Evolutionary conservation across 495 filamentous ascomycete species (phyloP).

Genomic region (Chaetomium cochliodes): DNA sequence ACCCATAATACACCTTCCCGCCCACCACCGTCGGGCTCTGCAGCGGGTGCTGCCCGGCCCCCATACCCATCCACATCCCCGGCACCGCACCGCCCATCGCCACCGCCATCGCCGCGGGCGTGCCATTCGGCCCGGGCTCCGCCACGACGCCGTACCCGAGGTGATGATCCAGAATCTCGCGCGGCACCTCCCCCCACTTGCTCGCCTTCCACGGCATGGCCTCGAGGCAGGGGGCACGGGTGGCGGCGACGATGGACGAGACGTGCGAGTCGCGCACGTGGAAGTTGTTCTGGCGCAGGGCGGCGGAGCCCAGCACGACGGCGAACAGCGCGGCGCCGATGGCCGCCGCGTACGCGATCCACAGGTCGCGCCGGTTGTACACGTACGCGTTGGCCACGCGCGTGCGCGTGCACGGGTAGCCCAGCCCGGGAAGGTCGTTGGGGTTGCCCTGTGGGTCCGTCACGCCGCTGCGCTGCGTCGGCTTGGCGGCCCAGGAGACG

Average conservation of each 20-base stretch:
- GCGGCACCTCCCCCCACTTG: constrained; percentile 34
- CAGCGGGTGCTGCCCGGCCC: background rate
- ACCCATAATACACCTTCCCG: constrained; percentile 30
- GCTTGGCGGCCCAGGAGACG: constrained; percentile 31
- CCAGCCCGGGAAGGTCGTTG: constrained; percentile 8
- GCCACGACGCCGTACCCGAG: constrained; percentile 30
- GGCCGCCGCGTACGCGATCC: constrained; percentile 33
- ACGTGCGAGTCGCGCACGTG: constrained; percentile 29
- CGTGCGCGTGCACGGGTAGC: constrained; percentile 31
- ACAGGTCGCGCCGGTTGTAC: constrained; percentile 31
- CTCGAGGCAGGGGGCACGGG: constrained; percentile 32
- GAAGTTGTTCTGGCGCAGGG: constrained; percentile 32
- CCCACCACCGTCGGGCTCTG: background rate
- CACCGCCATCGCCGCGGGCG: constrained; percentile 8
- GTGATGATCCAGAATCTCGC: constrained; percentile 24
- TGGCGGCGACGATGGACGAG: constrained; percentile 33
- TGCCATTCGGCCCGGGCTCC: constrained; percentile 19
- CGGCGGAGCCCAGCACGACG: constrained; percentile 30
- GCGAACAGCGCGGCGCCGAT: constrained; percentile 21
- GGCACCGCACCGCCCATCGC: background rate
- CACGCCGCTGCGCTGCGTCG: constrained; percentile 16
- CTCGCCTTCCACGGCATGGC: constrained; percentile 30
- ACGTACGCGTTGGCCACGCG: constrained; percentile 30
- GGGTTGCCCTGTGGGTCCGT: constrained; percentile 1
- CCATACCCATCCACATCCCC: constrained; percentile 10